These are phyloP conservation scores for Moesziomyces aphidis DNA, from an alignment of 1,284 basidiomycete genomes.

Conservation along the genomic window DNA sequence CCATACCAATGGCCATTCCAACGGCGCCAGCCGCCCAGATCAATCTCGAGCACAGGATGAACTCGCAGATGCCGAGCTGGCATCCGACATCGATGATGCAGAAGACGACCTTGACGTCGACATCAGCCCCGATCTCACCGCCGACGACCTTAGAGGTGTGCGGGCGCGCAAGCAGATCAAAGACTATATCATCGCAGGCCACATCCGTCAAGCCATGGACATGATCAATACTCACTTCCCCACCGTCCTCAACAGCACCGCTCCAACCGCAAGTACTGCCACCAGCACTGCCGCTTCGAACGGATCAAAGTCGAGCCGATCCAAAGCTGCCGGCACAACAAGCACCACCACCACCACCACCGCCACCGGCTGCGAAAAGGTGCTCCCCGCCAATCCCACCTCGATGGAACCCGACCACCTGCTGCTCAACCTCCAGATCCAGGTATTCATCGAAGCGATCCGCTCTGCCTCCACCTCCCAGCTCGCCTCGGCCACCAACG, in stretches of 20 bases:
- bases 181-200: slow-evolving; percentile 76
- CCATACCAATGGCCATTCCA: slow-evolving; percentile 28
- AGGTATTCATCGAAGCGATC: slow-evolving; percentile 83
- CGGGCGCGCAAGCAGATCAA: slow-evolving; percentile 71
- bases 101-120: slow-evolving; percentile 30
- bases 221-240: slow-evolving; percentile 72
- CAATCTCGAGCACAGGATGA: slow-evolving; percentile 18
- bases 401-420: slow-evolving; percentile 77
- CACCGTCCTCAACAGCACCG: slow-evolving; percentile 49
- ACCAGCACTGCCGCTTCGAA: neutral
- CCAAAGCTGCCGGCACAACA: slow-evolving; percentile 3
- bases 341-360: slow-evolving; percentile 12
- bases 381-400: slow-evolving; percentile 53
- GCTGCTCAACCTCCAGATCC: slow-evolving; percentile 82
- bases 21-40: slow-evolving; percentile 4
- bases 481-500: slow-evolving; percentile 4
- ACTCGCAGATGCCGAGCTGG: slow-evolving; percentile 27
- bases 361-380: slow-evolving; percentile 29
- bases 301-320: slow-evolving; percentile 8
- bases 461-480: slow-evolving; percentile 71
- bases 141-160: slow-evolving; percentile 30
- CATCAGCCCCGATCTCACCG: slow-evolving; percentile 41
- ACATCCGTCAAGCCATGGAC: slow-evolving; percentile 76
- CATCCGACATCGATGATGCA: slow-evolving; percentile 18
- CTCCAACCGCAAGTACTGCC: neutral